Percentiles rank a stretch among this genome's conserved stretches.
Conservation (phyloP, 1,284 basidiomycete genomes). For the Fomitopsis palustris region DNA sequence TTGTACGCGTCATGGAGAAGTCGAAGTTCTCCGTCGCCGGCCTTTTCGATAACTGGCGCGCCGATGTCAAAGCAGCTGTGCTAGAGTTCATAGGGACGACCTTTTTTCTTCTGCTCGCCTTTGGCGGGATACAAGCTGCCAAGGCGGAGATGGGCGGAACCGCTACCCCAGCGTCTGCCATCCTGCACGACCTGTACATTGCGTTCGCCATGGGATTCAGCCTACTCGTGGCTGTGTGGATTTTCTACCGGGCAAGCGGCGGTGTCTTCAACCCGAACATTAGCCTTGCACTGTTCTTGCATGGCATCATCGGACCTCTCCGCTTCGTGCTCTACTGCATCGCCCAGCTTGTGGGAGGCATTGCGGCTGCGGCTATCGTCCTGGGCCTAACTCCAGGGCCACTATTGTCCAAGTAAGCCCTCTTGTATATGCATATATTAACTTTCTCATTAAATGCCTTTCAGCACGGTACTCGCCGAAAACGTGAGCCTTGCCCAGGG, state of each 20-base stretch:
- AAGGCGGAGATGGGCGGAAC: constrained; percentile 19
- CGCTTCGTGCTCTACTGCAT: constrained; percentile 61
- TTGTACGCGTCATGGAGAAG: not conserved
- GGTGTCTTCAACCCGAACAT: constrained; percentile 73
- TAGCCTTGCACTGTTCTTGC: constrained; percentile 56
- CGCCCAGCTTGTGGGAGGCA: constrained; percentile 62
- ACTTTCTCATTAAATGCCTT: constrained; percentile 4
- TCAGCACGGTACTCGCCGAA: constrained; percentile 41
- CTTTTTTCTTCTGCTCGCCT: constrained; percentile 60
- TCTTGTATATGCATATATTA: not conserved
- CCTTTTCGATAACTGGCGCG: constrained; percentile 13
- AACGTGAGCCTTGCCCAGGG: constrained; percentile 51
- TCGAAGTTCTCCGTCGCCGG: not conserved
- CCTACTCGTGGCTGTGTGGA: constrained; percentile 66
- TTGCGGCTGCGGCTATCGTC: constrained; percentile 59
- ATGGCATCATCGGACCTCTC: constrained; percentile 56
- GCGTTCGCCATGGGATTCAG: constrained; percentile 63
- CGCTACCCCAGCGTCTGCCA: constrained; percentile 26
- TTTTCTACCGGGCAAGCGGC: constrained; percentile 74
- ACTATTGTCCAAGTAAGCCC: constrained; percentile 49
- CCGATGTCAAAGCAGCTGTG: constrained; percentile 43
- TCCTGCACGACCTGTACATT: constrained; percentile 54
- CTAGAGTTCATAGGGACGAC: constrained; percentile 57
- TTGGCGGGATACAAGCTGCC: constrained; percentile 55
- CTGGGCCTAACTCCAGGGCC: constrained; percentile 58